phyloP scores from a whole-genome alignment of 352 stramenopile genomes.

The Pythium folliculosum region DNA sequence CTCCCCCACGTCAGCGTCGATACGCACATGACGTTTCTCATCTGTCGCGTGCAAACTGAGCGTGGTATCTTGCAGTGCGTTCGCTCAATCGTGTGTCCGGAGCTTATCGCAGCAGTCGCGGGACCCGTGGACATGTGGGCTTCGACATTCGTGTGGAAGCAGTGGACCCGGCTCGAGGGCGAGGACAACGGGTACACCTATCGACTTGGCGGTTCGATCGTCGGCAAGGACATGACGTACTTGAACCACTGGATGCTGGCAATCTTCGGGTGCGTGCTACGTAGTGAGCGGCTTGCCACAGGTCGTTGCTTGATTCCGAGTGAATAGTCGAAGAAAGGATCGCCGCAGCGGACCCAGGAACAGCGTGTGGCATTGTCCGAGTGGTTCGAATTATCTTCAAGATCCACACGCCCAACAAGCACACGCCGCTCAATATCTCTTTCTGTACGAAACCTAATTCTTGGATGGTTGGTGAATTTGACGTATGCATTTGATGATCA shows the following conservation, averaged over 20 bases:
- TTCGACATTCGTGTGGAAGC: neutral
- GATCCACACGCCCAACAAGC: no score
- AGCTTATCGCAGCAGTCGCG: neutral
- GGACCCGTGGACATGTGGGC: neutral
- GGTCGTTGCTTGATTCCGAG: neutral
- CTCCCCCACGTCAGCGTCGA: neutral
- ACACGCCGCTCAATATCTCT: no score
- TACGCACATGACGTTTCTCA: neutral
- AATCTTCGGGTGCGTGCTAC: neutral
- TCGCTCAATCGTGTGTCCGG: neutral
- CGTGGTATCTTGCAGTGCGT: neutral
- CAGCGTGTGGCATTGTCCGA: no score
- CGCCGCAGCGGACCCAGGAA: no score
- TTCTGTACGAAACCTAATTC: no score
- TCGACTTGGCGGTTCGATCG: neutral
- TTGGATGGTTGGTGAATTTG: no score
- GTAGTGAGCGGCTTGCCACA: neutral
- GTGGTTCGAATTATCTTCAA: no score
- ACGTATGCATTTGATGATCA: no score
- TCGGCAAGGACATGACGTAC: neutral
- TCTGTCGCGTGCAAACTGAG: neutral
- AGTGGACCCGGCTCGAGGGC: neutral
- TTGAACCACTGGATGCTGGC: constrained; percentile 1
- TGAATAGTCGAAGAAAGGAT: no score
- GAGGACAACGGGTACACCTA: neutral